Evolutionary conservation across 2,329 filamentous ascomycete genomes (phyloP), one percentile per base, ranked within the genome.

Genomic region (Cryphonectria japonica): DNA sequence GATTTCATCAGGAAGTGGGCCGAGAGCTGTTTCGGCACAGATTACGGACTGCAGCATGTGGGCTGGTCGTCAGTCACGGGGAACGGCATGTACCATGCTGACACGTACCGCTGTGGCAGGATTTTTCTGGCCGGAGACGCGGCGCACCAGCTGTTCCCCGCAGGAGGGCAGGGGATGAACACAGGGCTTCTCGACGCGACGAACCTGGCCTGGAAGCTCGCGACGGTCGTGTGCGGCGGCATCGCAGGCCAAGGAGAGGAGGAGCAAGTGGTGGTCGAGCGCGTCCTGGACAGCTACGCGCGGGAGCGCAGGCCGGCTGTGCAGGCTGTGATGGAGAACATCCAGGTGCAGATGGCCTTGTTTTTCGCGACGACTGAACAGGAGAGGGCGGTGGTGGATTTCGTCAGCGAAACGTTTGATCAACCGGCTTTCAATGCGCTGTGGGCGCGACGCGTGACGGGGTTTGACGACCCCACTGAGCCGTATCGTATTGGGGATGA

Each of bases 131-230:
- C 85, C 1, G 87, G 87, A 19, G 88, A 90, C 69, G 86, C 87
- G 7, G 86, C 85, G 1, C 87, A 89, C 71, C 86, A 86, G 16
- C 86, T 89, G 72, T 86, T 81, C 52, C 86, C 86, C 0, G 83
- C 84, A 0, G 87, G 86, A 2, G 88, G 85, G 0, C 87, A 88
- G 75, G 87, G 87, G 0, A 86, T 89, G 84, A 89, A 89, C 75
- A 85, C 85, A 0, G 86, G 86, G 0, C 81, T 89, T 29, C 83
- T 85, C 34, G 86, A 88, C 69, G 83, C 85, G 0, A 79, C 85
- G 41, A 88, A 88, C 69, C 78, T 89, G 0, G 84, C 83, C 32
- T 88, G 86, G 86, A 88, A 88, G 74, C 78, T 89, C 16, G 70
- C 67, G 6, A 13, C 52, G 37, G 70, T 73, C 1, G 43, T 72